phyloP scores from a whole-genome alignment of 768 basidiomycete species.

The Collybia mongolica region DNA sequence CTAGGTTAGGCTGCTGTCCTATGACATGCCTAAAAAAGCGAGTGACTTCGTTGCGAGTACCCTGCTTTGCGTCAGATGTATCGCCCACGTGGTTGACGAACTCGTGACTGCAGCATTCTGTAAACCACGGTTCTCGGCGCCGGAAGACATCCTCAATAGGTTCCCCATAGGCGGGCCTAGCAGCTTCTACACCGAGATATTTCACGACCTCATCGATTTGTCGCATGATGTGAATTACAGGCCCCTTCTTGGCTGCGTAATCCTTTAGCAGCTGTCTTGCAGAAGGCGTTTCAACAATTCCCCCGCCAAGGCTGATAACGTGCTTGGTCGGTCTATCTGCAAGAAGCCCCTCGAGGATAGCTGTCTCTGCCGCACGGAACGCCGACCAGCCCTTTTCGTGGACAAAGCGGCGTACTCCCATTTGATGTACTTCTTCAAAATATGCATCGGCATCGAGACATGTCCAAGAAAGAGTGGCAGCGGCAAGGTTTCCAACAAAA shows the following conservation, averaged over 20 bases:
- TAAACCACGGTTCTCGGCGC: slow-evolving; percentile 85
- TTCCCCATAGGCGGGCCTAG: slow-evolving; percentile 89
- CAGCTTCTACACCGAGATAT: slow-evolving; percentile 74
- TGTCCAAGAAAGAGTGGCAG: slow-evolving; percentile 66
- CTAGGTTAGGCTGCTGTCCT: slow-evolving; percentile 65
- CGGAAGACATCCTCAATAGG: slow-evolving; percentile 79
- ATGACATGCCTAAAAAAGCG: slow-evolving; percentile 91
- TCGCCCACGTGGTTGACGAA: slow-evolving; percentile 73
- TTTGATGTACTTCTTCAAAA: slow-evolving; percentile 64
- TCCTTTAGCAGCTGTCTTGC: slow-evolving; percentile 71
- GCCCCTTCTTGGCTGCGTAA: slow-evolving; percentile 59
- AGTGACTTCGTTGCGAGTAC: slow-evolving; percentile 58
- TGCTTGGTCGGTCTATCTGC: slow-evolving; percentile 53
- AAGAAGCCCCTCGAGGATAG: slow-evolving; percentile 68
- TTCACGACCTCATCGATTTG: slow-evolving; percentile 78
- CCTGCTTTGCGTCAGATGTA: slow-evolving; percentile 21
- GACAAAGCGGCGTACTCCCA: slow-evolving; percentile 74
- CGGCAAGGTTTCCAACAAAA: slow-evolving; percentile 78
- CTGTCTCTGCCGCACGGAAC: slow-evolving; percentile 81
- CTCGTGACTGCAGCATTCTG: slow-evolving; percentile 76
- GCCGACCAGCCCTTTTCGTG: slow-evolving; percentile 82
- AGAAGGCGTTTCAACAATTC: slow-evolving; percentile 83
- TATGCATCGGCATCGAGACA: slow-evolving; percentile 81
- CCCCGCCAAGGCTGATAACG: slow-evolving; percentile 91
- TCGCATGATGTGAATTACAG: slow-evolving; percentile 83